Percentiles rank a stretch among this genome's conserved stretches.
Evolutionary conservation across 306 rosid genomes (phyloP).

Genomic region (Benincasa hispida): DNA sequence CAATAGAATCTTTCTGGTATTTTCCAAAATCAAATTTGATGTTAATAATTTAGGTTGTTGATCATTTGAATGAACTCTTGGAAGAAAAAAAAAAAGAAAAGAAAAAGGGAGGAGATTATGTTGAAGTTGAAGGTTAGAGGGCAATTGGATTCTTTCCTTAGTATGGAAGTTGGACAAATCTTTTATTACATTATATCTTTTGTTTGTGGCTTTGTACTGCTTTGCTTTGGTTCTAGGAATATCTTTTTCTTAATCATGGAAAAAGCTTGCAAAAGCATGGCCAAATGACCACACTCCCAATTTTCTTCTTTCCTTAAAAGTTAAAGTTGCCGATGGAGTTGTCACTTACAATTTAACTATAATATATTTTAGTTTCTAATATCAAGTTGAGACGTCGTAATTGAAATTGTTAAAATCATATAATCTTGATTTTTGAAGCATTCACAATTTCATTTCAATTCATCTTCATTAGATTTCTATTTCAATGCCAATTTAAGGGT

Average conservation of each 20-base stretch:
- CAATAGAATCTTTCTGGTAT: no score
- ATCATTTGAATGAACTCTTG: no score
- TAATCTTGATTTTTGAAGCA: not conserved
- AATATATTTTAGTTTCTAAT: not conserved
- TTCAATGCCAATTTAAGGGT: no score
- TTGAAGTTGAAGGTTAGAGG: not conserved
- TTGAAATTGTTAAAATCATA: no score
- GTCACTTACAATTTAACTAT: not conserved
- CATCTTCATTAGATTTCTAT: no score
- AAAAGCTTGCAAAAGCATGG: not conserved
- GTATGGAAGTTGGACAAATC: not conserved
- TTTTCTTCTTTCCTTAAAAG: not conserved
- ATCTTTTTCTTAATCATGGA: not conserved
- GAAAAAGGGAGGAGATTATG: not conserved
- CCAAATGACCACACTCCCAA: not conserved
- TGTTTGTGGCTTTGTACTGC: not conserved
- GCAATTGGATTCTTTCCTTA: constrained; percentile 3
- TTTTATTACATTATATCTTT: not conserved
- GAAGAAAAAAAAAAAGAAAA: no score
- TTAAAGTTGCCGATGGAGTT: not conserved
- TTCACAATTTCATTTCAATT: not conserved
- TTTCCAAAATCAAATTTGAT: no score
- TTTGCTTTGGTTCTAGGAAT: not conserved
- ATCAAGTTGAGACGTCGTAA: no score
- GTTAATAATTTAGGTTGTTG: no score